Evolutionary conservation across 768 basidiomycete genomes (phyloP), one percentile per base, ranked within the genome.

Genomic region (Lentinula guzmanii): DNA sequence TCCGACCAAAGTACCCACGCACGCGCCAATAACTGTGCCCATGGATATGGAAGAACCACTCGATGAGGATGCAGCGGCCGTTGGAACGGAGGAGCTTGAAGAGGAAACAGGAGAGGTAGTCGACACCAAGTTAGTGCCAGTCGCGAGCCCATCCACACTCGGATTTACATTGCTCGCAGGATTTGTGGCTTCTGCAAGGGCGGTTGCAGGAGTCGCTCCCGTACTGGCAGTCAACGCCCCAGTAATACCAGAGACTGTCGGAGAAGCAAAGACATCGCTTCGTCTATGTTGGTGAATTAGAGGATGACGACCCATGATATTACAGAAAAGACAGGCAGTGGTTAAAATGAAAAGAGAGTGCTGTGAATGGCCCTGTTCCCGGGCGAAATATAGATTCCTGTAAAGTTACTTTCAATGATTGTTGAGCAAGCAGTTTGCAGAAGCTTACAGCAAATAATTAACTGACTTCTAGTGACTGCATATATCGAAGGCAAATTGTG

Each of bases 1-100:
- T 50, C 86, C 81, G 42, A 80, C 80, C 65, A 89, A 79, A 28
- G 86, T 83, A 4, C 81, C 87, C 1, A 87, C 74, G 64, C 88
- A 90, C 21, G 80, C 79, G 4, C 81, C 88, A 37, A 90, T 75
- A 37, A 88, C 86, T 5, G 85, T 81, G 61, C 79, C 75, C 61
- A 81, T 65, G 4, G 82, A 68, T 15, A 84, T 80, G 18, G 70
- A 71, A 42, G 66, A 63, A 16, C 69, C 60, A 52, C 65, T 61
- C 31, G 74, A 69, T 10, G 68, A 58, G 2, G 63, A 39, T 13
- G 68, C 61, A 4, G 72, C 33, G 31, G 63, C 34, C n/a, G 70
- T 1, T 2, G 68, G 35, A 15, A 65, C 9, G 4, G 65, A 33
- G 18, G 63, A 16, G 63, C 65, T 58, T 6, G 67, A 61, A 16